Evolutionary conservation across 805 yeast species (phyloP).

Genomic region (Sungouiella thailandica): DNA sequence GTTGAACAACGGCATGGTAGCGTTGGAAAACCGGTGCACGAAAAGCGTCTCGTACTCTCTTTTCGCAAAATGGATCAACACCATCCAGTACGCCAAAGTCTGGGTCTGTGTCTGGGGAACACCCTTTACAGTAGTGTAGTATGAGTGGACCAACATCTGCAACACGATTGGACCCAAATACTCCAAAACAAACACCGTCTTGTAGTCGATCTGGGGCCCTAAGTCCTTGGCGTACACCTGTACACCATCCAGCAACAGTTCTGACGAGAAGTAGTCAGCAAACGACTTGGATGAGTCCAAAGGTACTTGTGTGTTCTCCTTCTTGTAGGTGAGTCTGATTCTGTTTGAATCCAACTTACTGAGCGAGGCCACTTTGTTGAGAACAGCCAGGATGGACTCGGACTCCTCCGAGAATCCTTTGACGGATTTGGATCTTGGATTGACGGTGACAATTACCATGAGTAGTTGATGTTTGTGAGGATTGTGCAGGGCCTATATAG

Average conservation of each 20-base stretch:
- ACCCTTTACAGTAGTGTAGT: conserved; percentile 7
- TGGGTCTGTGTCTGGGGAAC: conserved; percentile 44
- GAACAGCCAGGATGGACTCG: conserved; percentile 37
- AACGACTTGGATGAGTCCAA: conserved; percentile 39
- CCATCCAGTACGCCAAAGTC: conserved; percentile 47
- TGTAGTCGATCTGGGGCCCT: conserved; percentile 92
- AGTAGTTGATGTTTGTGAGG: no score
- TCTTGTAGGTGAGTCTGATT: conserved; percentile 22
- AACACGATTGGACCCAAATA: conserved; percentile 85
- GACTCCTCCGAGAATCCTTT: conserved; percentile 42
- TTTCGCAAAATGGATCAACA: conserved; percentile 73
- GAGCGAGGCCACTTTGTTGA: conserved; percentile 42
- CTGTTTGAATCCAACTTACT: conserved; percentile 28
- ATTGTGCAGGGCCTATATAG: no score
- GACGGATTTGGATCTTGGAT: conserved; percentile 57
- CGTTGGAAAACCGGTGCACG: conserved; percentile 79
- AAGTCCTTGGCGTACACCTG: conserved; percentile 73
- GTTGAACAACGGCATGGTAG: conserved; percentile 89
- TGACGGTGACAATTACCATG: conserved; percentile 47
- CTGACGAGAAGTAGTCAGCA: conserved; percentile 31
- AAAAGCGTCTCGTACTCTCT: conserved; percentile 84
- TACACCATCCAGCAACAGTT: conserved; percentile 36
- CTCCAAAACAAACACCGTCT: conserved; percentile 82
- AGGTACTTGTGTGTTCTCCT: conserved; percentile 34
- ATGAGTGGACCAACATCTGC: conserved; percentile 62